Base-by-base conservation (phyloP, 345 rosid genomes). In the Cochlearia excelsa region DNA sequence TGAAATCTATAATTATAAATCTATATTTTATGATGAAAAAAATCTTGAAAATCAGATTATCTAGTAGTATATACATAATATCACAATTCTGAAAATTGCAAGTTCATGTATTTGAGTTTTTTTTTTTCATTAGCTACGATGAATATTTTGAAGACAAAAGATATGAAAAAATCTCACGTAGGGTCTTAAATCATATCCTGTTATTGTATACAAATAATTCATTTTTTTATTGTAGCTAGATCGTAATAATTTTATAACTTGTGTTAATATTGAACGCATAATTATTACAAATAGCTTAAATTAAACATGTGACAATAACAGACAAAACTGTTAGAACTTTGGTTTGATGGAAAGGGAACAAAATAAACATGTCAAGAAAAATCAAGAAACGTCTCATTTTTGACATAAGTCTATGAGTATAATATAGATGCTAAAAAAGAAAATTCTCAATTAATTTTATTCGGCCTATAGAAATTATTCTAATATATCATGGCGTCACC, bases 401-500 rank as follows among this genome's bases (percentile, higher is more conserved):
- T 40, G 37, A 46, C 45, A 35, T 39, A 47, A 52, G 41, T 57
- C 9, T 56, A 41, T 49, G 58, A 67, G 55, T 49, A 61, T 61
- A 16, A 16, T 16, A 16, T 54, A 54, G n/a, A 50, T 50, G 48
- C 69, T 29, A 35, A 45, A 16, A 16, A 16, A 6, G 3, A 35
- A 69, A 49, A 56, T 29, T 43, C 42, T 23, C 42, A 35, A 50
- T 57, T 11, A 55, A 9, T 47, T 30, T 56, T 63, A 27, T 55
- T 62, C 53, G 2, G 42, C 51, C 51, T 40, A 35, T 7, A 43
- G 6, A 26, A 63, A 43, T 50, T 49, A 56, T 62, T 69, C 68
- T 63, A 49, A 63, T 49, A 56, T 63, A 62, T 69, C 57, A 40
- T 35, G 43, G 68, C 69, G 74, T 70, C 74, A 70, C 56, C 74